A percentile compares a stretch with the other conserved stretches of the same genome.
phyloP scores from a whole-genome alignment of 1,284 basidiomycete species.

The Polyporus tsugae region DNA sequence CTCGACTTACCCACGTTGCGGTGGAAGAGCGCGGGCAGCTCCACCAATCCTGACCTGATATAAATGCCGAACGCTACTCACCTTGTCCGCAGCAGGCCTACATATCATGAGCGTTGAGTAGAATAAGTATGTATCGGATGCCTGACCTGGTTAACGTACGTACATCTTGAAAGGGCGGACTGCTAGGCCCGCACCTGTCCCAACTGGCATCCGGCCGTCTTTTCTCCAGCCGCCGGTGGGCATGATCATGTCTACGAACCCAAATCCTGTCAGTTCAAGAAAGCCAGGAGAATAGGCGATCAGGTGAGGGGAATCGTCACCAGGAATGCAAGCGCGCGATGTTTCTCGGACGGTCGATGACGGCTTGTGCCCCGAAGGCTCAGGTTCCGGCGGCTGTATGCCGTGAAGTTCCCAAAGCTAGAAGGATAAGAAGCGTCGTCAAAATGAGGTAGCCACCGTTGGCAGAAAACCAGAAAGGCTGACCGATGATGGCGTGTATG shows the following conservation, averaged over 20 bases:
- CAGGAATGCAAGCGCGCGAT: background rate
- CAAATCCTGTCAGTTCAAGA: background rate
- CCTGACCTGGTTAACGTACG: background rate
- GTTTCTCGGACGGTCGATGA: background rate
- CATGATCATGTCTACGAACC: background rate
- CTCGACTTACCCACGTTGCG: background rate
- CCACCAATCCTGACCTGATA: background rate
- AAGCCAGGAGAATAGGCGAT: background rate
- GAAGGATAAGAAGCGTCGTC: background rate
- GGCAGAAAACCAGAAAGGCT: slow-evolving; percentile 5
- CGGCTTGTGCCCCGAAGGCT: background rate
- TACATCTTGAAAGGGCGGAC: background rate
- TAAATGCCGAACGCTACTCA: background rate
- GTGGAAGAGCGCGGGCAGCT: background rate
- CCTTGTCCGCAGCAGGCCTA: background rate
- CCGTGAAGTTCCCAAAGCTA: slow-evolving; percentile 4
- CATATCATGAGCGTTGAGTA: background rate
- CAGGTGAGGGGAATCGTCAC: background rate
- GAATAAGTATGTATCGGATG: background rate
- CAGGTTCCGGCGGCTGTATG: background rate
- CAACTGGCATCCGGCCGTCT: background rate
- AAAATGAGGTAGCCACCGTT: background rate
- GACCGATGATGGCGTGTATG: slow-evolving; percentile 7
- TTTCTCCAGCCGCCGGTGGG: background rate
- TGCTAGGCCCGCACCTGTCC: background rate